Percentiles rank a stretch among this genome's conserved stretches.
phyloP scores from a whole-genome alignment of 192 early-diverging fungal genomes.

The Martensiomyces pterosporus region DNA sequence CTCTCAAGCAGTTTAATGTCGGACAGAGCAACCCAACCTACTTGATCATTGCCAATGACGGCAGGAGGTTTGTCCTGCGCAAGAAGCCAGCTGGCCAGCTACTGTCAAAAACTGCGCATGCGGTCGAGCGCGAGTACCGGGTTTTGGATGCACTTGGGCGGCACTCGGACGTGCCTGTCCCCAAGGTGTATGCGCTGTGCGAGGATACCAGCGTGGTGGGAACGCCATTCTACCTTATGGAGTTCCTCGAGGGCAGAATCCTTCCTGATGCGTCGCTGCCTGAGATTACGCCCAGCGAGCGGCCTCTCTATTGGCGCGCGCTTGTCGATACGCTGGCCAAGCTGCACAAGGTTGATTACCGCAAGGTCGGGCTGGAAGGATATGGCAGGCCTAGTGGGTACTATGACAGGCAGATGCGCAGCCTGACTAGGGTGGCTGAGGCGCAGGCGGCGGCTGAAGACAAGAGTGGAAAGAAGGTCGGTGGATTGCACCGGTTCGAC shows the following conservation, averaged over 20 bases:
- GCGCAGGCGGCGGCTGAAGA: conserved; percentile 69
- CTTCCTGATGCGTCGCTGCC: conserved; percentile 64
- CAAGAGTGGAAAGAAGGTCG: conserved; percentile 55
- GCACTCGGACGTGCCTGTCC: conserved; percentile 81
- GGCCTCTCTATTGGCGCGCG: conserved; percentile 60
- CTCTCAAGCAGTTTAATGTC: conserved; percentile 80
- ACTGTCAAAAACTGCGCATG: conserved; percentile 82
- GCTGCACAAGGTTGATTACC: conserved; percentile 72
- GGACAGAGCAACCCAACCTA: conserved; percentile 97
- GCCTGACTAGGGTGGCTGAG: conserved; percentile 57
- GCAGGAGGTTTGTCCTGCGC: conserved; percentile 72
- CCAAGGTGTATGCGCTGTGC: conserved; percentile 81
- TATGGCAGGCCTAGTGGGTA: conserved; percentile 70
- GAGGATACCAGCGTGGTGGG: conserved; percentile 80
- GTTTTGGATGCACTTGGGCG: conserved; percentile 72
- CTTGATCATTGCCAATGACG: conserved; percentile 66
- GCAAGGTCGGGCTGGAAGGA: conserved; percentile 58
- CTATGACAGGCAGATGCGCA: conserved; percentile 82
- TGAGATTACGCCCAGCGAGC: conserved; percentile 52
- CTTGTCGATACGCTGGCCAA: conserved; percentile 74
- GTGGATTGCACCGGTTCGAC: conserved; percentile 62
- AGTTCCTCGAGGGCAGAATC: conserved; percentile 89
- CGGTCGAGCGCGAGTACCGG: conserved; percentile 86
- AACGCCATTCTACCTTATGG: conserved; percentile 96
- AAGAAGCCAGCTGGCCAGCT: conserved; percentile 90